phyloP scores from a whole-genome alignment of 2,329 filamentous ascomycete species.

The Saccharata proteae region DNA sequence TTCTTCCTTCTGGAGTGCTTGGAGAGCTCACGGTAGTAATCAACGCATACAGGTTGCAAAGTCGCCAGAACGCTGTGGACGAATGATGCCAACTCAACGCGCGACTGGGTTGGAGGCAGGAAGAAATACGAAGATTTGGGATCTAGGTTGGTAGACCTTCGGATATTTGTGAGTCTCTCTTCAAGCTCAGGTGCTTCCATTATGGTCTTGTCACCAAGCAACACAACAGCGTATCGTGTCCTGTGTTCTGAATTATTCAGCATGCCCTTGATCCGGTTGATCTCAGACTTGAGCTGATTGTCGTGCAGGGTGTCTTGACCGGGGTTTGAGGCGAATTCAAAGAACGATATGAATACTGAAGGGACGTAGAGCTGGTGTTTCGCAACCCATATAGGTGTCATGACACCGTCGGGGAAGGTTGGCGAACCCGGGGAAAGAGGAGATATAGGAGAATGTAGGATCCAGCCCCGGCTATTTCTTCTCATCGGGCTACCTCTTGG shows the following conservation, averaged over 20 bases:
- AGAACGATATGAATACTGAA: constrained; percentile 70
- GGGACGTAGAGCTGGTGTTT: constrained; percentile 84
- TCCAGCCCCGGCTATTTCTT: constrained; percentile 31
- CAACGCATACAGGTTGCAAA: constrained; percentile 62
- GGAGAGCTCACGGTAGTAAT: constrained; percentile 91
- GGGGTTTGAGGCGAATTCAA: constrained; percentile 59
- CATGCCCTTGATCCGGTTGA: constrained; percentile 61
- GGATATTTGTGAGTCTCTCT: constrained; percentile 67
- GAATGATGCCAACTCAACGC: constrained; percentile 60
- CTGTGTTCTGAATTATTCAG: constrained; percentile 63
- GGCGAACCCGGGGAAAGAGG: constrained; percentile 73
- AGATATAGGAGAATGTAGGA: constrained; percentile 85
- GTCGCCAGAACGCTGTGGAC: constrained; percentile 60
- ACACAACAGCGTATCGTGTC: constrained; percentile 61
- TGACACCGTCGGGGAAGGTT: constrained; percentile 80
- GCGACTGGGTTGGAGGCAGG: constrained; percentile 60
- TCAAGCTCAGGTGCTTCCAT: constrained; percentile 50
- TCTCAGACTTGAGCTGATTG: constrained; percentile 77
- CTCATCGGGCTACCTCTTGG: constrained; percentile 41
- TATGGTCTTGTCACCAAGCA: constrained; percentile 60
- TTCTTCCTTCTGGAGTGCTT: constrained; percentile 85
- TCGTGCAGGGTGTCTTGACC: constrained; percentile 69
- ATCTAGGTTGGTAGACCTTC: constrained; percentile 67
- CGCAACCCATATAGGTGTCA: constrained; percentile 68
- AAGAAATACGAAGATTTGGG: constrained; percentile 72